Evolutionary conservation across 805 yeast genomes (phyloP).

Genomic region (Sungouiella blattae): DNA sequence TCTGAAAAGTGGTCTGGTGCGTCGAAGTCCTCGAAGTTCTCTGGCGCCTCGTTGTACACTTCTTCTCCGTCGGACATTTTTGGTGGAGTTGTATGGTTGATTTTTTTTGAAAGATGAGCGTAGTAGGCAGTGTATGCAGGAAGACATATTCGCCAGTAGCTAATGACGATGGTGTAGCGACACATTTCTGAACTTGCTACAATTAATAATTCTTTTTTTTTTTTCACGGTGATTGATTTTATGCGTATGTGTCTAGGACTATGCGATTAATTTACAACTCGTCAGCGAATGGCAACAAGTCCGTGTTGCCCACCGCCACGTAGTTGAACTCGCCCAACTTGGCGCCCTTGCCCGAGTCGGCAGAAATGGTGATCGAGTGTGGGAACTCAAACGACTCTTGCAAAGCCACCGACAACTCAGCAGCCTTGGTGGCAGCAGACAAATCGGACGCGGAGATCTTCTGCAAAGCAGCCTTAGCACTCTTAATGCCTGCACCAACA

Average conservation of each 20-base stretch:
- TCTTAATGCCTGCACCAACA: slow-evolving; percentile 60
- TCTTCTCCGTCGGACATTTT: slow-evolving; percentile 44
- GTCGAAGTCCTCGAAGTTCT: slow-evolving; percentile 76
- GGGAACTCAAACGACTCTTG: slow-evolving; percentile 35
- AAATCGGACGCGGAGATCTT: slow-evolving; percentile 47
- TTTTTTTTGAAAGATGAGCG: too few relatives aligned
- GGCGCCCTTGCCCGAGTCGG: slow-evolving; percentile 30
- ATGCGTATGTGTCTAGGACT: slow-evolving; percentile 6
- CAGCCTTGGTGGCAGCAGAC: slow-evolving; percentile 46
- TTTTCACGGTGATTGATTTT: background rate
- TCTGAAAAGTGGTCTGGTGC: slow-evolving; percentile 78
- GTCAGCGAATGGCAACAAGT: slow-evolving; percentile 81
- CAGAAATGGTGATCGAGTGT: slow-evolving; percentile 27
- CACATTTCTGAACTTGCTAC: too few relatives aligned
- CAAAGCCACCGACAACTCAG: slow-evolving; percentile 41
- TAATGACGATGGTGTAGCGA: too few relatives aligned
- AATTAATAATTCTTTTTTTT: too few relatives aligned
- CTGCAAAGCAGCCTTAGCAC: slow-evolving; percentile 45
- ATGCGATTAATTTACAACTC: slow-evolving; percentile 57
- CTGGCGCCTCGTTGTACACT: slow-evolving; percentile 65
- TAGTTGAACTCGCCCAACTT: slow-evolving; percentile 62
- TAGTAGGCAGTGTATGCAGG: too few relatives aligned
- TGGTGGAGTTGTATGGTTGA: too few relatives aligned
- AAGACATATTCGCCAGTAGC: too few relatives aligned
- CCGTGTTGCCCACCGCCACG: slow-evolving; percentile 87